These are phyloP conservation scores for Epichloe bromicola DNA, from an alignment of 2,329 filamentous ascomycete species.

Conservation along the genomic window DNA sequence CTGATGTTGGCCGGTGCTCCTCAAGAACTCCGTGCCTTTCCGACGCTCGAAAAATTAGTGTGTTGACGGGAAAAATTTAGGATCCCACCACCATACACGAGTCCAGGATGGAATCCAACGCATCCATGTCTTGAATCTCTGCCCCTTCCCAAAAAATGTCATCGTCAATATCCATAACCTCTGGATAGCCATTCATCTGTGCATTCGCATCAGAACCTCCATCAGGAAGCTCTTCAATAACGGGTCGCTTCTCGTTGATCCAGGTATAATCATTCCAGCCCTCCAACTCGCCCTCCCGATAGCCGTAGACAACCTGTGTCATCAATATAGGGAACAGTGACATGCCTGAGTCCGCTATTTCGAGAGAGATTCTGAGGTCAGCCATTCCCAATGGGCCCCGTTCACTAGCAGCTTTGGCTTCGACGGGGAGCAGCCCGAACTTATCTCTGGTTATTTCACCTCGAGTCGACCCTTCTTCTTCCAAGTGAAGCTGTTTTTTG, in stretches of 20 bases:
- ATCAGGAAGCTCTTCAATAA: constrained; percentile 16
- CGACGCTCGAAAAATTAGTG: background rate
- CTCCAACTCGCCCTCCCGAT: constrained; percentile 65
- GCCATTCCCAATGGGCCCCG: constrained; percentile 62
- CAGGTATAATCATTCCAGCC: constrained; percentile 48
- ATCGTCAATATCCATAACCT: constrained; percentile 47
- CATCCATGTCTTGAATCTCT: constrained; percentile 34
- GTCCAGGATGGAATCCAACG: constrained; percentile 44
- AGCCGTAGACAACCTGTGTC: constrained; percentile 55
- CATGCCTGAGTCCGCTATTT: constrained; percentile 63
- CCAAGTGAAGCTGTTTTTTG: constrained; percentile 56
- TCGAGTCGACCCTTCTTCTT: constrained; percentile 60
- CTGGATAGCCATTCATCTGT: constrained; percentile 36
- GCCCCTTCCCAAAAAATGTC: constrained; percentile 52
- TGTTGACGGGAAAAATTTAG: constrained; percentile 6
- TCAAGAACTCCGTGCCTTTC: background rate
- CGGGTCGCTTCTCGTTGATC: constrained; percentile 25
- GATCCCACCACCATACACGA: constrained; percentile 38
- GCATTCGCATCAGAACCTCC: constrained; percentile 11
- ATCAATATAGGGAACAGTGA: constrained; percentile 65
- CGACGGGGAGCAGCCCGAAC: constrained; percentile 65
- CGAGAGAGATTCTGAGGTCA: constrained; percentile 64
- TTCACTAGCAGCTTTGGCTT: constrained; percentile 62
- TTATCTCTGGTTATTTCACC: constrained; percentile 65
- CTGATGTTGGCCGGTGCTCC: background rate